Conservation (phyloP, 2,329 filamentous ascomycete genomes). For the Fusarium sp. region DNA sequence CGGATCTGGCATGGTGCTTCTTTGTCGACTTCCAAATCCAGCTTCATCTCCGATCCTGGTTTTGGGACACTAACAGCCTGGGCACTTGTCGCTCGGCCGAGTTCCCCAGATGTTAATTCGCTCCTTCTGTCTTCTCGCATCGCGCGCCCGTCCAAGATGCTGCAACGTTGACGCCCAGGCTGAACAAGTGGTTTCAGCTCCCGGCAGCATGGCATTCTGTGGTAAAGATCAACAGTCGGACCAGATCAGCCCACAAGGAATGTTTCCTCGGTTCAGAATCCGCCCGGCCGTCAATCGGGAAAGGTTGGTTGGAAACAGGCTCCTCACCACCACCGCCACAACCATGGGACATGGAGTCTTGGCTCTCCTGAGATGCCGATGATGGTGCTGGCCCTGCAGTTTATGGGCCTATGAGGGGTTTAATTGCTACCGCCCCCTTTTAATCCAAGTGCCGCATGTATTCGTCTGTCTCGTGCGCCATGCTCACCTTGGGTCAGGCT, state of each 20-base stretch:
- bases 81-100: slow-evolving; percentile 41
- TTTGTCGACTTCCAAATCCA: slow-evolving; percentile 39
- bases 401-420: slow-evolving; percentile 33
- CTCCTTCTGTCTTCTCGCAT: slow-evolving; percentile 24
- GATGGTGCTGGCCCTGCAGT: slow-evolving; percentile 23
- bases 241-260: slow-evolving; percentile 32
- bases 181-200: slow-evolving; percentile 40
- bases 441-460: slow-evolving; percentile 25
- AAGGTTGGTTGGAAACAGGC: slow-evolving; percentile 19
- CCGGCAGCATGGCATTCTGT: slow-evolving; percentile 27
- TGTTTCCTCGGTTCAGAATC: slow-evolving; percentile 22
- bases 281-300: background rate
- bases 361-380: slow-evolving; percentile 28
- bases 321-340: slow-evolving; percentile 20
- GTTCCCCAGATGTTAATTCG: slow-evolving; percentile 36
- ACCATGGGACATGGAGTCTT: slow-evolving; percentile 30
- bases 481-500: background rate
- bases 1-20: slow-evolving; percentile 40
- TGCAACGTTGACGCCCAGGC: slow-evolving; percentile 26
- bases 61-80: slow-evolving; percentile 19
- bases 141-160: slow-evolving; percentile 13
- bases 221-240: slow-evolving; percentile 37
- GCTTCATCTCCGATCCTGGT: slow-evolving; percentile 45
- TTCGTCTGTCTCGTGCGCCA: background rate
- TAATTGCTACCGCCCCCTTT: slow-evolving; percentile 19